Evolutionary conservation across 139 green algal species (phyloP).

Genomic region (Chlorella vulgaris): DNA sequence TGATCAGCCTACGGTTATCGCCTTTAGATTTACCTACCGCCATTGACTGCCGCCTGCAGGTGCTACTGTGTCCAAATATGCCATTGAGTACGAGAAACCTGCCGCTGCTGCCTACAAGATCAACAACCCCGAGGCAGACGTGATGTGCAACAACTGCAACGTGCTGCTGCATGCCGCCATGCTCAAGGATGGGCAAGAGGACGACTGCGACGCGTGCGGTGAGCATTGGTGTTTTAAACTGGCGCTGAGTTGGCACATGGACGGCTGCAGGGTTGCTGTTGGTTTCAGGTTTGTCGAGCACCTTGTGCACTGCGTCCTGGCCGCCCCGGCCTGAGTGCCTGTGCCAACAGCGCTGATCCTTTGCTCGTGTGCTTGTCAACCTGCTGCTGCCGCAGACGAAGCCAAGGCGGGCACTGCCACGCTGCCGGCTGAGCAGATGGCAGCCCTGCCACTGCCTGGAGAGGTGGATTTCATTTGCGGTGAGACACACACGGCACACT

Average conservation of each 20-base stretch:
- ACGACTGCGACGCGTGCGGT: slow-evolving; percentile 63
- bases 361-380: too few species aligned
- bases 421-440: slow-evolving; percentile 46
- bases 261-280: background rate
- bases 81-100: slow-evolving; percentile 93
- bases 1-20: too few species aligned
- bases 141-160: slow-evolving; percentile 94
- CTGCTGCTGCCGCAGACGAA: slow-evolving; percentile 29
- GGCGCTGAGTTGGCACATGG: too few species aligned
- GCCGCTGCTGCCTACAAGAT: slow-evolving; percentile 88
- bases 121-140: slow-evolving; percentile 77
- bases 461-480: slow-evolving; percentile 95
- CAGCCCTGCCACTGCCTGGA: slow-evolving; percentile 76
- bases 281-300: background rate
- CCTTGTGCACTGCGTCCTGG: background rate
- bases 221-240: background rate
- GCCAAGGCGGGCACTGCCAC: slow-evolving; percentile 37
- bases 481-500: background rate
- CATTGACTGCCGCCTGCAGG: slow-evolving; percentile 37
- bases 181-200: slow-evolving; percentile 67
- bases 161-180: slow-evolving; percentile 88
- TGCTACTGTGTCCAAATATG: slow-evolving; percentile 84
- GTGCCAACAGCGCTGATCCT: background rate
- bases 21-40: too few species aligned
- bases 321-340: too few species aligned